These are phyloP conservation scores for Colletotrichum chlorophyti DNA, from an alignment of 2,329 filamentous ascomycete genomes.

Conservation along the genomic window DNA sequence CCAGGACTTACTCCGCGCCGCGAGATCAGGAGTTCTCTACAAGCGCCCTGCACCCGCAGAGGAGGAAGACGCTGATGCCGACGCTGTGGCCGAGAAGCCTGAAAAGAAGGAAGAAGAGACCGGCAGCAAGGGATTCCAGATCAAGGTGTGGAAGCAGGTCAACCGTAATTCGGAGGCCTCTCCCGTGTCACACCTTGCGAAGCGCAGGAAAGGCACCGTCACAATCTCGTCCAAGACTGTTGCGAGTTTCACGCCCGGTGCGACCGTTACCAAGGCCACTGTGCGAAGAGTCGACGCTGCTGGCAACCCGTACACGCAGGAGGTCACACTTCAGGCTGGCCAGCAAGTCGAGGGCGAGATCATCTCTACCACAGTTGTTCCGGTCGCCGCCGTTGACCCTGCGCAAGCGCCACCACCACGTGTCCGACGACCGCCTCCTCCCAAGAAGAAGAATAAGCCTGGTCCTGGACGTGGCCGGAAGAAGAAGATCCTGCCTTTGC, in stretches of 20 bases:
- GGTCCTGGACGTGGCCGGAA: slow-evolving; percentile 79
- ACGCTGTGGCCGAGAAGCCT: slow-evolving; percentile 55
- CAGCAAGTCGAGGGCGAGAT: slow-evolving; percentile 85
- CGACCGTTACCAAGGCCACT: slow-evolving; percentile 77
- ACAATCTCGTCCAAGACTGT: slow-evolving; percentile 61
- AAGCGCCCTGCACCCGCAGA: slow-evolving; percentile 72
- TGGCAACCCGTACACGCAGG: slow-evolving; percentile 84
- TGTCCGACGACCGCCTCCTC: slow-evolving; percentile 74
- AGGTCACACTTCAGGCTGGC: slow-evolving; percentile 81
- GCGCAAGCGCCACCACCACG: slow-evolving; percentile 47
- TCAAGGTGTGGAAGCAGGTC: slow-evolving; percentile 68
- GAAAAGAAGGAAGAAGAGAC: slow-evolving; percentile 72
- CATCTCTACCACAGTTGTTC: slow-evolving; percentile 64
- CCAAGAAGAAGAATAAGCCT: slow-evolving; percentile 80
- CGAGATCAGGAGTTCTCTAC: slow-evolving; percentile 77
- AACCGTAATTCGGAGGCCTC: slow-evolving; percentile 63
- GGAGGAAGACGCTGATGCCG: slow-evolving; percentile 63
- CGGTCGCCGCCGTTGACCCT: slow-evolving; percentile 61
- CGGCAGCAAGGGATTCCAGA: slow-evolving; percentile 57
- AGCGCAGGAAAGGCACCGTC: slow-evolving; percentile 67
- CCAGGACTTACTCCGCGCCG: slow-evolving; percentile 82
- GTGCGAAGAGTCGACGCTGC: slow-evolving; percentile 79
- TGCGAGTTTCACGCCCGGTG: slow-evolving; percentile 49
- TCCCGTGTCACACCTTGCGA: slow-evolving; percentile 62
- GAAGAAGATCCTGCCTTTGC: slow-evolving; percentile 70